These are phyloP conservation scores for Osmanthus fragrans DNA, from an alignment of 257 asterid genomes.

Conservation along the genomic window DNA sequence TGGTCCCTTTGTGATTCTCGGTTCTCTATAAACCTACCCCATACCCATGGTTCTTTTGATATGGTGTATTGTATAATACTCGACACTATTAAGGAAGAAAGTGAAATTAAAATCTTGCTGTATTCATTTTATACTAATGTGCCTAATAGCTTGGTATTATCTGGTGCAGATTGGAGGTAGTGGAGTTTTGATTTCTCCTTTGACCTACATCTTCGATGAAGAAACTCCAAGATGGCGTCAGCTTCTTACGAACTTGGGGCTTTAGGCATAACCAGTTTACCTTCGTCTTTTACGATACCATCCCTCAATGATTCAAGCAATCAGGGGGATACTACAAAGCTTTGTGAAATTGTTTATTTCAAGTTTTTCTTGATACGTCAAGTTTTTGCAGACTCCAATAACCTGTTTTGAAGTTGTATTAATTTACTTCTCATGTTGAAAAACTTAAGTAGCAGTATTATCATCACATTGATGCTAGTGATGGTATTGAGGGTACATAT, in stretches of 20 bases:
- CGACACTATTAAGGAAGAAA: too few relatives aligned
- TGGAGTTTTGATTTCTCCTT: slow-evolving; percentile 87
- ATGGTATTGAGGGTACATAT: too few relatives aligned
- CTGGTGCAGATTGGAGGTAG: slow-evolving; percentile 90
- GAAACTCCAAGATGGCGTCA: slow-evolving; percentile 97
- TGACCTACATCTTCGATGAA: slow-evolving; percentile 92
- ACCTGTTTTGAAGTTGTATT: slow-evolving; percentile 1
- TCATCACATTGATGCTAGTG: too few relatives aligned
- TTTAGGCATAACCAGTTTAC: slow-evolving; percentile 25
- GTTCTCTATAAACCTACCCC: neutral
- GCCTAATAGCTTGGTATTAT: neutral
- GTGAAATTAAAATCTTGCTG: neutral
- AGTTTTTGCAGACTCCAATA: slow-evolving; percentile 10
- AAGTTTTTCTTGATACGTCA: neutral
- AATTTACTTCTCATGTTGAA: slow-evolving; percentile 2
- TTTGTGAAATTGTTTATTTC: slow-evolving; percentile 11
- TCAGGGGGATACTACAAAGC: neutral
- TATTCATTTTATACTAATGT: neutral
- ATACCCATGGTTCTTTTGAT: too few relatives aligned
- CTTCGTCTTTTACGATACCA: neutral
- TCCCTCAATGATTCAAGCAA: neutral
- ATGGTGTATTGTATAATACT: too few relatives aligned
- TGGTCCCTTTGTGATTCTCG: neutral
- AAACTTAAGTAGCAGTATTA: neutral
- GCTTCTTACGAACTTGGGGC: slow-evolving; percentile 69